Evolutionary conservation across 306 rosid genomes (phyloP).

Genomic region (Medicago arabica): DNA sequence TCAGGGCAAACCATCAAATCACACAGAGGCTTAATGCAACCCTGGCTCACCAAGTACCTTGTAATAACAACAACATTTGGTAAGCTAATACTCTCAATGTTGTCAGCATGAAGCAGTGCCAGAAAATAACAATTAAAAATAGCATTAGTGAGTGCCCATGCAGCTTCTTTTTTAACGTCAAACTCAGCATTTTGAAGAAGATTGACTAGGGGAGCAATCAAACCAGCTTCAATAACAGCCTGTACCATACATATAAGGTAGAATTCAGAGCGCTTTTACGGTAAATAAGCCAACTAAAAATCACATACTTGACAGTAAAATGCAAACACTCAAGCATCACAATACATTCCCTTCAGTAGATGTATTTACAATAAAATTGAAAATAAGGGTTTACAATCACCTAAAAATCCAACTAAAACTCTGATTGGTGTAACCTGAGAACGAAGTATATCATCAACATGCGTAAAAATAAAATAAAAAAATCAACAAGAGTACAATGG

Average conservation of each 20-base stretch:
- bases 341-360: neutral
- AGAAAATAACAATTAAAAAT: neutral
- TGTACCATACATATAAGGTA: conserved; percentile 37
- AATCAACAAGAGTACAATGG: neutral
- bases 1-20: conserved; percentile 94
- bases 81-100: neutral
- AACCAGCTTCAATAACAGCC: conserved; percentile 83
- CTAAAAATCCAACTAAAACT: neutral
- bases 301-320: neutral
- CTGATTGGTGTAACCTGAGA: neutral
- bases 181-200: conserved; percentile 96
- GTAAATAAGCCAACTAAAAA: neutral
- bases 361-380: neutral
- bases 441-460: neutral
- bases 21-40: conserved; percentile 85
- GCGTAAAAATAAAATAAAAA: too few relatives aligned
- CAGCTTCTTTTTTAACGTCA: conserved; percentile 94
- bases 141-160: conserved; percentile 96
- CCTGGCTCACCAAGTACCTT: conserved; percentile 82
- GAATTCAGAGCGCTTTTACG: neutral
- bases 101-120: neutral
- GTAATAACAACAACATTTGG: conserved; percentile 30
- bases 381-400: neutral
- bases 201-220: conserved; percentile 73
- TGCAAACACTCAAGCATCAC: neutral